Base-by-base conservation (phyloP, 805 yeast genomes). In the Teunomyces barrocoloradensis region DNA sequence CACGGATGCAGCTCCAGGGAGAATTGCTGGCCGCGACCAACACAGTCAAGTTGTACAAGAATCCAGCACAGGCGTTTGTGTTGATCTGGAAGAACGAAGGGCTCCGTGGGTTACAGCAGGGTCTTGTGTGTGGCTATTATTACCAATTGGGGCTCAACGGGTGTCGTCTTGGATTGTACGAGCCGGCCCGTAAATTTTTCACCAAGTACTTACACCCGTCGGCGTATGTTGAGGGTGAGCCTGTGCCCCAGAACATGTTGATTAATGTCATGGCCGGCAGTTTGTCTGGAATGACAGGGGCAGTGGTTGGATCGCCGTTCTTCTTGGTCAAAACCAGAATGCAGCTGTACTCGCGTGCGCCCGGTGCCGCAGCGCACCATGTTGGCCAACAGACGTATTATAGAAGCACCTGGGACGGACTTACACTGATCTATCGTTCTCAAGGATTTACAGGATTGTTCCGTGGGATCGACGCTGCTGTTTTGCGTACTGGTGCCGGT, bases 1-100 rank as follows among this genome's bases (percentile, higher is more conserved):
- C 96, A 6, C 75, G 98, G 70, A 87, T 92, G 96, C 99, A 94
- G 66, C 74, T 94, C 41, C 97, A 94, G 67, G 99, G 99, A 50
- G 98, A 94, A 68, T 74, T 92, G 44, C 71, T 80, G 10, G 75
- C 84, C 11, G 69, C 77, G 7, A 64, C 74, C 28, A 74, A 70
- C 4, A 77, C 75, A 20, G 75, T 84, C 0, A 73, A 61, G 46
- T 55, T 78, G 18, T 94, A 92, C 67, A 85, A 78, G 55, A 92
- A 94, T 58, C 91, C 96, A 9, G 55, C 87, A 30, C 98, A 94
- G 68, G 96, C 96, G 1, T 70, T 91, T 53, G 77, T 64, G 0
- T 78, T 84, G 10, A 88, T 92, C 48, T 82, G 71, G 63, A 78
- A 76, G 59, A 81, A 85, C 56, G 99, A 94, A 68, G 99, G 99